Evolutionary conservation across 305 asterid species (phyloP), one percentile per base, ranked within the genome.

Genomic region (Solanum aculeatissimum): DNA sequence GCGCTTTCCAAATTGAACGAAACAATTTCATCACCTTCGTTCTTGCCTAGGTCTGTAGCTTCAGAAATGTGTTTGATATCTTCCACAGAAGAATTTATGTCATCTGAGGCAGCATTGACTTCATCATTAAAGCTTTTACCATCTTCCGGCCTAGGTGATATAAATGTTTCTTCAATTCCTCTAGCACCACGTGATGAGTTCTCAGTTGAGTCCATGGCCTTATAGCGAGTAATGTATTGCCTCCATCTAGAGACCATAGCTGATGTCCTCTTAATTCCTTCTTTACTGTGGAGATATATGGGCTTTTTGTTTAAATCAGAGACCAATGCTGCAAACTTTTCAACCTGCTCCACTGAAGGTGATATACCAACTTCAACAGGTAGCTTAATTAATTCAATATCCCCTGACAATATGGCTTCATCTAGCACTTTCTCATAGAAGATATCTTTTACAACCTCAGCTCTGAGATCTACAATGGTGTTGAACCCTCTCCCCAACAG

Each of bases 231-330:
- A 90, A 89, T 85, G 85, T 88, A 94, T 85, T 92, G 94, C 92
- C 95, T 93, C 99, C 99, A 97, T 88, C 98, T 94, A 69, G 98
- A 95, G 80, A 97, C 89, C 92, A 97, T 88, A 42, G 98, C 93
- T 58, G 96, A 90, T 9, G 98, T 92, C 90, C 99, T 92, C 89
- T 92, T 87, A 84, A 91, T 91, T 86, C 99, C 99, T 93, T 97
- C 98, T 90, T 90, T 97, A 83, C 99, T 94, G 85, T 95, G 98
- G 72, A 97, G 93, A 86, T 95, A 95, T 62, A 97, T 81, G 81
- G 95, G 97, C 87, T 85, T 91, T 89, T 87, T 92, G 85, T 93
- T 90, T 43, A 91, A 87, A 90, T 95, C 93, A 55, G 95, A 92
- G 84, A 95, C 96, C 86, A 97, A 83, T 75, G 91, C 83, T 40